These are phyloP conservation scores for Monosporascus ibericus DNA, from an alignment of 2,329 filamentous ascomycete genomes.

Conservation along the genomic window DNA sequence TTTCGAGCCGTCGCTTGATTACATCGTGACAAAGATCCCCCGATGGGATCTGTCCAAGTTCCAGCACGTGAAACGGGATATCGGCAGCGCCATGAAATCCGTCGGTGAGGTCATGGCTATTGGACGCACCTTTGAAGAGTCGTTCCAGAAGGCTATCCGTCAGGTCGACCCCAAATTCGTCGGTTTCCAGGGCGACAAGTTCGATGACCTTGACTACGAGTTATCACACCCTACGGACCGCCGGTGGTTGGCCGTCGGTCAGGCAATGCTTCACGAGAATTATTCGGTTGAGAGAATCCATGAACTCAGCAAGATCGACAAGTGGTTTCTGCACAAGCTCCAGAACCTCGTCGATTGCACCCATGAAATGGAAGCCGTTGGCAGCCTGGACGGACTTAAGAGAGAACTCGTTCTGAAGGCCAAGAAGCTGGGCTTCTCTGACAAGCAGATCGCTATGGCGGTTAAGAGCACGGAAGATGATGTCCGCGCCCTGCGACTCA, in stretches of 20 bases:
- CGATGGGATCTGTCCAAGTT: constrained; percentile 98
- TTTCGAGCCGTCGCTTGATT: constrained; percentile 95
- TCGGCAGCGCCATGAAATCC: constrained; percentile 98
- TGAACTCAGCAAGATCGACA: constrained; percentile 96
- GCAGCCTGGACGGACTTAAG: constrained; percentile 76
- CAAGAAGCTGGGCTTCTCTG: constrained; percentile 97
- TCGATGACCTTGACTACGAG: constrained; percentile 85
- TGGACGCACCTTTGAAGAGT: constrained; percentile 96
- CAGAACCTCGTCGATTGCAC: constrained; percentile 94
- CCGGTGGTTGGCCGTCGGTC: constrained; percentile 93
- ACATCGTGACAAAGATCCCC: constrained; percentile 97
- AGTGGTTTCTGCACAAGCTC: constrained; percentile 98
- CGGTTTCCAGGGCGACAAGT: constrained; percentile 92
- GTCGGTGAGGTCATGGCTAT: constrained; percentile 99
- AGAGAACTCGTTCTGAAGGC: constrained; percentile 84
- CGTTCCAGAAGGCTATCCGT: constrained; percentile 97
- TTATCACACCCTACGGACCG: constrained; percentile 92
- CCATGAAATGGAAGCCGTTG: constrained; percentile 76
- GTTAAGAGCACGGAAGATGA: constrained; percentile 84
- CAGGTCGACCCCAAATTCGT: constrained; percentile 90
- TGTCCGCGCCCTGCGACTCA: constrained; percentile 76
- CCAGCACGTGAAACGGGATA: constrained; percentile 96
- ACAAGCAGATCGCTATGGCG: constrained; percentile 85
- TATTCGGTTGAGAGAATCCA: constrained; percentile 91
- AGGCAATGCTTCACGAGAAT: constrained; percentile 95